Evolutionary conservation across 228 moss, liverwort and hornwort species (phyloP).

Genomic region (Sphagnum magellanicum): DNA sequence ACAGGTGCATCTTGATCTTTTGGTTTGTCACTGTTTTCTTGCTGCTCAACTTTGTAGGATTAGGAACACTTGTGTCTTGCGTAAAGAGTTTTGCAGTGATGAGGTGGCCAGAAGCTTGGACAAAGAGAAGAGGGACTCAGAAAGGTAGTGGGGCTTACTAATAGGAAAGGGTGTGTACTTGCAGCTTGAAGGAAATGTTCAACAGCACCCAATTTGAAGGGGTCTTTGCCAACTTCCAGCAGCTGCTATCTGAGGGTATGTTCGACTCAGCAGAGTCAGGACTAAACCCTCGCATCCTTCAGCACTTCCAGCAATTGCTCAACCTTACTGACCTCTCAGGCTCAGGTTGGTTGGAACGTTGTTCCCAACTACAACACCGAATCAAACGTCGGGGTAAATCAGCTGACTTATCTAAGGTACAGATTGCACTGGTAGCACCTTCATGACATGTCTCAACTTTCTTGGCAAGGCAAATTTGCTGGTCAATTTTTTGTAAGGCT

Average conservation of each 20-base stretch:
- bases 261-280: conserved; percentile 69
- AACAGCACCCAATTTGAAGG: conserved; percentile 75
- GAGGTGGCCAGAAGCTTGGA: too few species aligned
- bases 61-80: too few species aligned
- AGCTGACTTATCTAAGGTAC: conserved; percentile 56
- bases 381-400: conserved; percentile 67
- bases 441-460: too few species aligned
- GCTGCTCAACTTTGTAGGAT: too few species aligned
- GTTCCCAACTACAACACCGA: conserved; percentile 62
- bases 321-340: conserved; percentile 55
- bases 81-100: too few species aligned
- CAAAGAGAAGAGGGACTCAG: too few species aligned
- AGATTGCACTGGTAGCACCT: too few species aligned
- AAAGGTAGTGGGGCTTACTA: too few species aligned
- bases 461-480: too few species aligned
- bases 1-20: conserved; percentile 36
- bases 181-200: conserved; percentile 86
- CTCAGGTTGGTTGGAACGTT: conserved; percentile 81
- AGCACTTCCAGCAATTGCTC: conserved; percentile 77
- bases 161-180: background rate
- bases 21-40: too few species aligned
- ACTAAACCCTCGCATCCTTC: conserved; percentile 58
- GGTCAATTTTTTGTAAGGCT: too few species aligned
- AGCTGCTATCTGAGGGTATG: conserved; percentile 74
- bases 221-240: conserved; percentile 70